Evolutionary conservation across 495 filamentous ascomycete species (phyloP), one percentile per base, ranked within the genome.

Genomic region (Penicillium manginii): DNA sequence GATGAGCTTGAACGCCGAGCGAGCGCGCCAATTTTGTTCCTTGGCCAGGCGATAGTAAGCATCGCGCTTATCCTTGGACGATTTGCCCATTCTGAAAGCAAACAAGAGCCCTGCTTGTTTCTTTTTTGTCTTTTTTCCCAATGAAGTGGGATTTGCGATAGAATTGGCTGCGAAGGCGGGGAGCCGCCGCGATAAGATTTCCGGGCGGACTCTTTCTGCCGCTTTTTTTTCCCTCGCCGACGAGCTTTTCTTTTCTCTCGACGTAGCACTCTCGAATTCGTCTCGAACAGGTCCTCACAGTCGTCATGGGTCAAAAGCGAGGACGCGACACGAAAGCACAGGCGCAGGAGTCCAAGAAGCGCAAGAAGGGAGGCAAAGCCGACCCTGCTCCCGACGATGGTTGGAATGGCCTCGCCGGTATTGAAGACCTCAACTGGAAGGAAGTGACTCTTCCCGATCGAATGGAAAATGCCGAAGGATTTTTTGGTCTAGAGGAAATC

Each of bases 51-150:
- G 86, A 70, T 98, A 98, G 75, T 98, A 98, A 52, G 92, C 91
- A 70, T 98, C 94, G 49, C 94, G 90, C 78, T 98, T 98, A 68
- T 98, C 94, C 76, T 98, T 98, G 35, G 93, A 97, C 1, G 94
- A 96, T 72, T 97, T 97, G 2, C 94, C 94, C 94, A 98, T 98
- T 21, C 58, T 64, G 42, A 58, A 35, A 17, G 14, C 55, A 50
- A 53, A 22, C 5, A 48, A 5, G 21, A 26, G 9, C 8, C 17
- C 15, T 32, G 33, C 49, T 37, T 47, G 23, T 52, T 54, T 54
- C 39, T 54, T 60, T 39, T 23, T 37, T 37, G 35, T n/a, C 40
- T 18, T 43, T 43, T 43, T n/a, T 19, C 8, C 40, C 2, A 32
- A 57, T 37, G 52, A 49, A 50, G 62, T 60, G 59, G 62, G 62